Evolutionary conservation across 2,329 filamentous ascomycete genomes (phyloP), one percentile per base, ranked within the genome.

Genomic region (Fusarium xylarioides): DNA sequence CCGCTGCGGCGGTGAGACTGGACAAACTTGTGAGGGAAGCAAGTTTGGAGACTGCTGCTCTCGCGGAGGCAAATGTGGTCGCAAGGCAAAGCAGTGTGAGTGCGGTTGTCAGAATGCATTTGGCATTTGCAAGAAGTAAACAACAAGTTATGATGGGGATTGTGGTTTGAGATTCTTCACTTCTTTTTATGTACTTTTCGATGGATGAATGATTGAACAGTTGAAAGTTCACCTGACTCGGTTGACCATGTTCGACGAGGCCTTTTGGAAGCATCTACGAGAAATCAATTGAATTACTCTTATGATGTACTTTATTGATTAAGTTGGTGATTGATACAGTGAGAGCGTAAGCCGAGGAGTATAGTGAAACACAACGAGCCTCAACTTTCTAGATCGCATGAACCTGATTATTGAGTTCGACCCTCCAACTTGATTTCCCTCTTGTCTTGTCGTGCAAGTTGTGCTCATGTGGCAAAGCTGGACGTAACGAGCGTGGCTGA

Each of bases 31-130:
- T 69, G 71, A 78, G 42, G 83, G 83, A n/a, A 84, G 81, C 66
- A 54, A 70, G 15, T 85, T 82, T 62, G 84, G 84, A 5, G 74
- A 82, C 63, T 86, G 85, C 79, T 87, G 85, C 78, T 85, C 83
- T 21, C 77, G 75, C 62, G 76, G 78, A 69, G 77, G 82, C 53
- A 80, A 78, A 74, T 87, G 85, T 62, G 82, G 82, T 11, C 77
- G 74, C 46, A 80, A 79, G 69, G 77, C 74, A 38, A 74, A 78
- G 35, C 80, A 83, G 66, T 84, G 83, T 70, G 78, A 77, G 16
- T 79, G 78, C 43, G 80, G 80, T 19, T 85, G 83, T 73, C 80
- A 83, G 74, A 60, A 68, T 14, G 74, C 59, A n/a, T 83, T 81
- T 69, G 82, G 82, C 21, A 68, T 76, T 37, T 84, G 83, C 74